Conservation (phyloP, 2,329 filamentous ascomycete species). For the Fusarium multiceps region DNA sequence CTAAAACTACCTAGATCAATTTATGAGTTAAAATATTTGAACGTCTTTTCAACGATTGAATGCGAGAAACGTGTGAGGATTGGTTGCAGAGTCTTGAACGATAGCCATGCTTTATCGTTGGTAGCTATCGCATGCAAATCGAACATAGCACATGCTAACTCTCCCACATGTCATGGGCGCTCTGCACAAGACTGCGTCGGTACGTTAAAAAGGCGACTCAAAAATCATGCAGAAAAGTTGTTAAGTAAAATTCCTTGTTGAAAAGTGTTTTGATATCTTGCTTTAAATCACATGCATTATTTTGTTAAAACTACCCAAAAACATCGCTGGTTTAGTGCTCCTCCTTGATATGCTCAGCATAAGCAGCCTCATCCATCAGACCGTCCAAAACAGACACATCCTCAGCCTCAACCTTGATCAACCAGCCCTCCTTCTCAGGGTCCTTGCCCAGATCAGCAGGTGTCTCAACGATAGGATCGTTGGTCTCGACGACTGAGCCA, state of each 20-base stretch:
- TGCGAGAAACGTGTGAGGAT: neutral
- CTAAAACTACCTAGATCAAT: slow-evolving; percentile 13
- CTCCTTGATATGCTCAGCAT: slow-evolving; percentile 53
- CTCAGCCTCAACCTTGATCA: slow-evolving; percentile 79
- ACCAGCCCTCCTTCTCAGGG: slow-evolving; percentile 83
- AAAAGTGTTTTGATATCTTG: slow-evolving; percentile 32
- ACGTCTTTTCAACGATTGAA: accelerated
- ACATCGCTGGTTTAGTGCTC: slow-evolving; percentile 12
- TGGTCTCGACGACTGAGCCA: slow-evolving; percentile 77
- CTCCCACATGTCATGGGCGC: too few species aligned
- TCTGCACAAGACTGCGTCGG: too few species aligned
- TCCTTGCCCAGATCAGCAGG: slow-evolving; percentile 71
- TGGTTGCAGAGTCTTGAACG: too few species aligned
- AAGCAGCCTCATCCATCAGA: slow-evolving; percentile 78
- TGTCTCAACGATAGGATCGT: slow-evolving; percentile 54
- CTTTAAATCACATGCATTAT: slow-evolving; percentile 32
- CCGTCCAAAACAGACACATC: slow-evolving; percentile 66
- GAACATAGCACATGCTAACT: accelerated
- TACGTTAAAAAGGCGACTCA: too few species aligned
- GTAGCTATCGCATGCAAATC: too few species aligned
- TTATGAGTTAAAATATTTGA: slow-evolving; percentile 3
- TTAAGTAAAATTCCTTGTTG: neutral
- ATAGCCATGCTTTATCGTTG: too few species aligned
- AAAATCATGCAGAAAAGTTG: neutral
- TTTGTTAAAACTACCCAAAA: neutral